Percentiles rank a stretch among this genome's conserved stretches.
phyloP scores from a whole-genome alignment of 768 basidiomycete genomes.

The Tylopilus intermedius region DNA sequence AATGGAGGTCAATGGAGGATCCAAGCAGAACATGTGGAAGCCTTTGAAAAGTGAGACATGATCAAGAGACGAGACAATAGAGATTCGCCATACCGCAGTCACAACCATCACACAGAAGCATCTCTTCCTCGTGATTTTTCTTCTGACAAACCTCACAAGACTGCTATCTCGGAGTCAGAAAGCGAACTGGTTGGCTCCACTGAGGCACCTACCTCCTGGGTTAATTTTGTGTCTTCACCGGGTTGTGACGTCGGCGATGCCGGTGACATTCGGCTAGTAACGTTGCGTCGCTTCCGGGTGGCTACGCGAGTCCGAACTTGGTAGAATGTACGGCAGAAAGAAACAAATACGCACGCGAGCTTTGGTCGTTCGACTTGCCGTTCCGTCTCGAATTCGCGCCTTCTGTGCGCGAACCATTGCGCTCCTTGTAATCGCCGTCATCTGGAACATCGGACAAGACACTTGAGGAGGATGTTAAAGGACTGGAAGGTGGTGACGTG shows the following conservation, averaged over 20 bases:
- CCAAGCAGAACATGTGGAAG: constrained; percentile 95
- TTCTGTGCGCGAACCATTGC: constrained; percentile 38
- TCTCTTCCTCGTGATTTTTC: constrained; percentile 83
- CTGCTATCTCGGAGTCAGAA: constrained; percentile 44
- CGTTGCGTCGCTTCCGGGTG: constrained; percentile 30
- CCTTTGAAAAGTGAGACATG: constrained; percentile 43
- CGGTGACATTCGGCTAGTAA: constrained; percentile 20
- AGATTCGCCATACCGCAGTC: constrained; percentile 55
- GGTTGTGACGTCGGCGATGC: constrained; percentile 21
- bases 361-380: constrained; percentile 48
- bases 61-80: constrained; percentile 6
- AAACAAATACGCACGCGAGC: constrained; percentile 31
- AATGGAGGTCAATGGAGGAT: constrained; percentile 79
- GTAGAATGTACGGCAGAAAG: constrained; percentile 5
- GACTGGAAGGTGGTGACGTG: constrained; percentile 64
- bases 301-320: constrained; percentile 23
- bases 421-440: constrained; percentile 60
- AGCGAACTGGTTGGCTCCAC: constrained; percentile 13
- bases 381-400: constrained; percentile 47
- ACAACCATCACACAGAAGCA: constrained; percentile 88
- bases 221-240: constrained; percentile 39
- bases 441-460: constrained; percentile 77
- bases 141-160: constrained; percentile 92
- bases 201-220: constrained; percentile 46
- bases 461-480: constrained; percentile 72